A percentile compares a stretch with the other conserved stretches of the same genome.
phyloP scores from a whole-genome alignment of 257 asterid species.

The Euphrasia confusa region DNA sequence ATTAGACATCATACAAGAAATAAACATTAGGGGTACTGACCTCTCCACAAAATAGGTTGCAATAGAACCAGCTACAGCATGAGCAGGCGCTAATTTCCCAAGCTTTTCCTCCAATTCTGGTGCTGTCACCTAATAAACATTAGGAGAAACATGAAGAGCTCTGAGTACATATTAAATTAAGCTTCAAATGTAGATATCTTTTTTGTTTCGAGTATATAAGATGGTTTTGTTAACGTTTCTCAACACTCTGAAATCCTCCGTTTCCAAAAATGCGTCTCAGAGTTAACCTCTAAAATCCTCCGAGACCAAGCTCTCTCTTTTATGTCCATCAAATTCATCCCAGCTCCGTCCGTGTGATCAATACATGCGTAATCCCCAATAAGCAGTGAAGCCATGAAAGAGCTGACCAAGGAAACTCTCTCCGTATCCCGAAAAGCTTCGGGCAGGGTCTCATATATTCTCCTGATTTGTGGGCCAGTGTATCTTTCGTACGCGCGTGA shows the following conservation, averaged over 20 bases:
- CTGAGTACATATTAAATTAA: neutral
- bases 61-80: constrained; percentile 69
- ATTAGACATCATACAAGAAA: neutral
- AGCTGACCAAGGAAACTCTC: constrained; percentile 85
- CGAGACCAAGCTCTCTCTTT: constrained; percentile 79
- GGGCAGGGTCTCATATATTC: constrained; percentile 61
- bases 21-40: constrained; percentile 32
- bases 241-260: too few species aligned
- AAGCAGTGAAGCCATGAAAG: constrained; percentile 92
- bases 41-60: constrained; percentile 71
- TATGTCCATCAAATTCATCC: constrained; percentile 95
- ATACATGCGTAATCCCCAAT: constrained; percentile 72
- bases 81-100: constrained; percentile 79
- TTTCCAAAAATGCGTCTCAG: neutral
- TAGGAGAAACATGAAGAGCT: neutral
- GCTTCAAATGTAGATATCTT: too few species aligned
- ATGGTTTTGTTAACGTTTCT: too few species aligned
- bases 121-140: constrained; percentile 60
- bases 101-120: constrained; percentile 80
- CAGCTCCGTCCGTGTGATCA: constrained; percentile 97
- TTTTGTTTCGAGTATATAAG: too few species aligned
- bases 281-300: constrained; percentile 50
- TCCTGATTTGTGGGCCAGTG: constrained; percentile 88
- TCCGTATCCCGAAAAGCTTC: constrained; percentile 67
- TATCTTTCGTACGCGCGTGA: constrained; percentile 85